Evolutionary conservation across 352 stramenopile species (phyloP).

Genomic region (Globisporangium iwayamae): DNA sequence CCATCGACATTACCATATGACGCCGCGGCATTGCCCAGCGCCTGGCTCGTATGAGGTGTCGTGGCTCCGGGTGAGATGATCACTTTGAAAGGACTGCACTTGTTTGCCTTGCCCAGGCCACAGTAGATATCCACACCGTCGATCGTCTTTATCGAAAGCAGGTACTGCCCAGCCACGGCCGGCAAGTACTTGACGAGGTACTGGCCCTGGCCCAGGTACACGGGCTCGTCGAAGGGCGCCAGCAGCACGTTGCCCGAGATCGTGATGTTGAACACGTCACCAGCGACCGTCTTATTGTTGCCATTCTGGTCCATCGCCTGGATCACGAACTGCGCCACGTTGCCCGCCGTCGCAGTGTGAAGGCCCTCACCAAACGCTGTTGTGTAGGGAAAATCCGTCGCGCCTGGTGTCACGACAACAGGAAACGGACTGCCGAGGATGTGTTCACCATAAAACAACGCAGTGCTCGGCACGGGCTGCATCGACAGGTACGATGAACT

Average conservation of each 20-base stretch:
- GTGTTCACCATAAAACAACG: slow-evolving; percentile 87
- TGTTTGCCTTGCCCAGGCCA: slow-evolving; percentile 82
- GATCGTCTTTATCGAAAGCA: slow-evolving; percentile 88
- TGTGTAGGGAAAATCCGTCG: slow-evolving; percentile 94
- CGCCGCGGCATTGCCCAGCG: slow-evolving; percentile 55
- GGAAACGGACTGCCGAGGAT: slow-evolving; percentile 93
- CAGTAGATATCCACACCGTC: slow-evolving; percentile 95
- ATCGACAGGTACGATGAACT: slow-evolving; percentile 89
- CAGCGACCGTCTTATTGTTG: slow-evolving; percentile 89
- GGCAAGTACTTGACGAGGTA: slow-evolving; percentile 90
- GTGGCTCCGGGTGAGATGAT: slow-evolving; percentile 85
- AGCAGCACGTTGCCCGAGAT: slow-evolving; percentile 46
- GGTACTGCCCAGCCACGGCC: slow-evolving; percentile 83
- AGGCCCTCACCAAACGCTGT: slow-evolving; percentile 86
- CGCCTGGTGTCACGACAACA: slow-evolving; percentile 87
- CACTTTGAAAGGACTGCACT: slow-evolving; percentile 94
- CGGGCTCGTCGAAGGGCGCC: slow-evolving; percentile 60
- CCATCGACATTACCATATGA: slow-evolving; percentile 78
- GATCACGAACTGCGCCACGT: slow-evolving; percentile 89
- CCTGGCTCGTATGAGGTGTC: slow-evolving; percentile 87
- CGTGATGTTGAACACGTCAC: slow-evolving; percentile 72
- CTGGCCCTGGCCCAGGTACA: slow-evolving; percentile 89
- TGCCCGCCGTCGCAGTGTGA: slow-evolving; percentile 70
- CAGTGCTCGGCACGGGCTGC: slow-evolving; percentile 72
- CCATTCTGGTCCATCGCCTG: slow-evolving; percentile 91